These are phyloP conservation scores for Boletus pseudo-olivaceus DNA, from an alignment of 768 basidiomycete species.

Conservation along the genomic window DNA sequence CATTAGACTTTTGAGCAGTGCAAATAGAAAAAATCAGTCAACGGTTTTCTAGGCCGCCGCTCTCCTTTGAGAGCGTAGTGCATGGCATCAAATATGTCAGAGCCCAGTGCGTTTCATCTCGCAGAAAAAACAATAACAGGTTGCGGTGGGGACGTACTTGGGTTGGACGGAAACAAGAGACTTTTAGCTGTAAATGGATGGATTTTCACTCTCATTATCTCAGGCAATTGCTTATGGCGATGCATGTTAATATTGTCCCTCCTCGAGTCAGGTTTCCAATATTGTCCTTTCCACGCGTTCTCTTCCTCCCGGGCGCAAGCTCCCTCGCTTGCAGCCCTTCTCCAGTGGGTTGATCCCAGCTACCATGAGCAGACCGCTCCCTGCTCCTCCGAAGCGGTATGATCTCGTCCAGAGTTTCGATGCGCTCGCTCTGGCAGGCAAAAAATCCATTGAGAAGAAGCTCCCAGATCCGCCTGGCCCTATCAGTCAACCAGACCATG, in stretches of 20 bases:
- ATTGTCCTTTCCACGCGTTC: conserved; percentile 7
- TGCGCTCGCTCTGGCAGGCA: conserved; percentile 30
- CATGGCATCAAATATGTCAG: conserved; percentile 50
- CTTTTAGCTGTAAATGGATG: too few species aligned
- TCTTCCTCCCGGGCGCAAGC: conserved; percentile 6
- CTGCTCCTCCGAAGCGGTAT: conserved; percentile 10
- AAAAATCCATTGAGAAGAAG: conserved; percentile 11
- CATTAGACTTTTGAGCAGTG: neutral
- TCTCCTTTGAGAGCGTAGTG: conserved; percentile 43
- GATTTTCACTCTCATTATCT: neutral
- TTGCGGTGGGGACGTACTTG: neutral
- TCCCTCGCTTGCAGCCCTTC: conserved; percentile 11
- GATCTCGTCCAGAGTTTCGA: conserved; percentile 34
- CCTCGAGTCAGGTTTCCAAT: conserved; percentile 21
- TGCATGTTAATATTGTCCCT: neutral
- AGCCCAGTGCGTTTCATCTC: conserved; percentile 66
- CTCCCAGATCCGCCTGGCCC: conserved; percentile 8
- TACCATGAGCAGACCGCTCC: conserved; percentile 22
- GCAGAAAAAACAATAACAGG: neutral
- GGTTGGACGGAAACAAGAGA: neutral
- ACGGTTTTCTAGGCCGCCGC: conserved; percentile 69
- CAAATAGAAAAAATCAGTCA: conserved; percentile 39
- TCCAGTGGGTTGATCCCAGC: neutral
- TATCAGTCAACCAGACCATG: neutral
- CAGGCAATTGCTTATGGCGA: conserved; percentile 9